Base-by-base conservation (phyloP, 2,329 filamentous ascomycete genomes). In the Hypoxylon rubiginosum region DNA sequence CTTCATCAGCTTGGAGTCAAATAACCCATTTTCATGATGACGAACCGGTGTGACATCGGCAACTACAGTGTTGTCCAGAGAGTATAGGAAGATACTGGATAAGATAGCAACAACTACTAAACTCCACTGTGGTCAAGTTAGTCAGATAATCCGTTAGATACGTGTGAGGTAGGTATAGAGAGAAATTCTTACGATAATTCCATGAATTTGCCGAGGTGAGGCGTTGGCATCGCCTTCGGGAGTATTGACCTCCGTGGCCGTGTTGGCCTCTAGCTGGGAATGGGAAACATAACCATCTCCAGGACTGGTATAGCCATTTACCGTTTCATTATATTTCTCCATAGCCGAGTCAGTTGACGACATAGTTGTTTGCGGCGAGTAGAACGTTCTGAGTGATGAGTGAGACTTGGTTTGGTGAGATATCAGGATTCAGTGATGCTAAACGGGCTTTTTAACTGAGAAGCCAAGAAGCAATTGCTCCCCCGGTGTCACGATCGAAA, bases 41-140 rank as follows among this genome's bases (percentile, higher is more conserved):
- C 28, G 9, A 30, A 30, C 28, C 28, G 30, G 32, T 26, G 30
- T 19, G n/a, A 53, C 30, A 39, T 41, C 30, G 21, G 51, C 51
- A 30, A 54, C 51, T 7, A 54, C 19, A 4, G 51, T 54, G 51
- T 54, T 54, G 34, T 54, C 51, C 3, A 54, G 34, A 7, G 34
- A 43, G 21, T 19, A 54, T 3, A 54, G 51, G 17, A 53, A 53
- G 9, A 41, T 41, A 15, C 32, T 39, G 19, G 50, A 39, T 8
- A 53, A 26, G 32, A 53, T 53, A 39, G 15, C 7, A 21, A 53
- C 9, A 13, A 53, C 30, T 9, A 53, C 17, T 10, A 53, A 32
- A 39, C 11, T 26, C 50, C 50, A 53, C 28, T 30, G 9, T 4
- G n/a, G 19, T 6, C 15, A 17, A n/a, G 28, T 32, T 34, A 30